phyloP scores from a whole-genome alignment of 306 rosid genomes.

The Parietaria judaica region DNA sequence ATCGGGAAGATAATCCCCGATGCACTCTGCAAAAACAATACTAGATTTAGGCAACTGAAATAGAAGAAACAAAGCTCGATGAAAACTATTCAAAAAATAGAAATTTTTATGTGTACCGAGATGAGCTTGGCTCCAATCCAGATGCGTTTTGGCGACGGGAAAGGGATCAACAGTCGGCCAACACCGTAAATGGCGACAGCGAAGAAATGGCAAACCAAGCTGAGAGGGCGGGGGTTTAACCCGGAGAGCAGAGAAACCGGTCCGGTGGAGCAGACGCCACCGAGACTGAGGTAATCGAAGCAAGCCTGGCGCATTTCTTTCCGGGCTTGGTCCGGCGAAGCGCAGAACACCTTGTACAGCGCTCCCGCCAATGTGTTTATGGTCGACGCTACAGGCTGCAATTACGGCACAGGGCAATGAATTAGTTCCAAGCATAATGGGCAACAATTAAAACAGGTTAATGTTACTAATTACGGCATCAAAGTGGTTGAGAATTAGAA shows the following conservation, averaged over 20 bases:
- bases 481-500: neutral
- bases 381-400: slow-evolving; percentile 96
- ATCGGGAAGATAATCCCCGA: slow-evolving; percentile 84
- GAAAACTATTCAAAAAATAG: neutral
- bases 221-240: slow-evolving; percentile 80
- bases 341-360: slow-evolving; percentile 82
- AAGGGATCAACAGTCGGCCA: slow-evolving; percentile 73
- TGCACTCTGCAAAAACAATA: slow-evolving; percentile 53
- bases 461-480: slow-evolving; percentile 3
- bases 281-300: slow-evolving; percentile 88
- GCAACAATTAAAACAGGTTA: neutral
- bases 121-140: slow-evolving; percentile 78
- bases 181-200: slow-evolving; percentile 88
- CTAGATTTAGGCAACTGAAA: neutral
- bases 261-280: slow-evolving; percentile 74
- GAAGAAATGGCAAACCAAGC: slow-evolving; percentile 89
- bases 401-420: no score
- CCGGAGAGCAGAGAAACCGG: slow-evolving; percentile 88
- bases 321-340: slow-evolving; percentile 90
- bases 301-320: slow-evolving; percentile 96
- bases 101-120: slow-evolving; percentile 30
- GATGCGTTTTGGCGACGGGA: slow-evolving; percentile 75
- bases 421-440: no score
- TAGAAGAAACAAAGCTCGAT: neutral
- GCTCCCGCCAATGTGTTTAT: slow-evolving; percentile 96